phyloP scores from a whole-genome alignment of 805 yeast genomes.

The Candida railenensis region DNA sequence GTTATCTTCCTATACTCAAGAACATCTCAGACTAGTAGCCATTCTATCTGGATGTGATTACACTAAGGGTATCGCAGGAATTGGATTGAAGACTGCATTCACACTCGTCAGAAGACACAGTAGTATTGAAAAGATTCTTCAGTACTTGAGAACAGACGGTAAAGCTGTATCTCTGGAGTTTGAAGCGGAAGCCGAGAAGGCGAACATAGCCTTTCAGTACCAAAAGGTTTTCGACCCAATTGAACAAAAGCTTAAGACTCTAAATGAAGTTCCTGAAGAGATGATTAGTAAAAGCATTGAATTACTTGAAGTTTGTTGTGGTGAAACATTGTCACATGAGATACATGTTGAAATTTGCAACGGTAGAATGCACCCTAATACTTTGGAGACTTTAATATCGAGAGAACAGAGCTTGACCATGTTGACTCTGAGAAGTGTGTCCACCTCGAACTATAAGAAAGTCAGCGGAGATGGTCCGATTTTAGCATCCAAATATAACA shows the following conservation, averaged over 20 bases:
- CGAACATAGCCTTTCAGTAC: conserved; percentile 75
- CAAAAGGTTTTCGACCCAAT: conserved; percentile 84
- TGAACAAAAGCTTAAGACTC: conserved; percentile 45
- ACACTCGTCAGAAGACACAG: conserved; percentile 50
- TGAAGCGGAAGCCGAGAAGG: conserved; percentile 58
- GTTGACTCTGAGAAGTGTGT: conserved; percentile 1
- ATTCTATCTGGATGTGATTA: conserved; percentile 96
- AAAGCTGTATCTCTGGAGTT: conserved; percentile 60
- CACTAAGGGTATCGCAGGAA: conserved; percentile 77
- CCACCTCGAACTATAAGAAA: not conserved
- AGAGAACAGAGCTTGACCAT: conserved; percentile 40
- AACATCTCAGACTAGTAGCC: conserved; percentile 73
- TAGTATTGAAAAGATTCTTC: conserved; percentile 54
- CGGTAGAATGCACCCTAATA: conserved; percentile 69
- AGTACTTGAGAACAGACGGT: conserved; percentile 59
- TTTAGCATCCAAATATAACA: conserved; percentile 7
- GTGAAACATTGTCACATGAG: conserved; percentile 40
- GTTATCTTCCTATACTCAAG: conserved; percentile 48
- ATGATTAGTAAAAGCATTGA: conserved; percentile 31
- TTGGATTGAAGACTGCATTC: conserved; percentile 80
- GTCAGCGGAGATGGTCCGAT: not conserved
- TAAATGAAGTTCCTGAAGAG: conserved; percentile 54
- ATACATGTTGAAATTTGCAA: conserved; percentile 56
- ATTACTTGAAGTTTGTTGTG: conserved; percentile 44
- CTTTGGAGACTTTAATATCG: conserved; percentile 45